These are phyloP conservation scores for Fusarium odoratissimum DNA, from an alignment of 2,329 filamentous ascomycete species.

Conservation along the genomic window DNA sequence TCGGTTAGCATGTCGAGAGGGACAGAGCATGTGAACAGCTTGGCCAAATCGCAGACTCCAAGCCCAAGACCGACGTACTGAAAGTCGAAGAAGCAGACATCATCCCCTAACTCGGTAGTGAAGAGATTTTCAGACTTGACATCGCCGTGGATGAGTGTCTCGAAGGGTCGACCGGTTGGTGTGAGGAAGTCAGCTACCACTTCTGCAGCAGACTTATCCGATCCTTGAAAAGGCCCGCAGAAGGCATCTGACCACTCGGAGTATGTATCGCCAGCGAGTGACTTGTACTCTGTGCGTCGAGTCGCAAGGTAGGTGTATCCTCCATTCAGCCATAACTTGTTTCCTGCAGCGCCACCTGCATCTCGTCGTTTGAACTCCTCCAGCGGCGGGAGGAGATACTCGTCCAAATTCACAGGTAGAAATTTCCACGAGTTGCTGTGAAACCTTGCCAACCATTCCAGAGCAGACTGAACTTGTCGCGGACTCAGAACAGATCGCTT, in stretches of 20 bases:
- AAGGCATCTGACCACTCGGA: slow-evolving; percentile 68
- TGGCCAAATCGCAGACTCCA: slow-evolving; percentile 74
- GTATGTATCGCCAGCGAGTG: slow-evolving; percentile 57
- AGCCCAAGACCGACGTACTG: slow-evolving; percentile 74
- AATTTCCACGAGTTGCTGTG: slow-evolving; percentile 65
- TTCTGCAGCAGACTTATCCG: slow-evolving; percentile 58
- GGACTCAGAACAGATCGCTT: slow-evolving; percentile 60
- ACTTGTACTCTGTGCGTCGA: slow-evolving; percentile 65
- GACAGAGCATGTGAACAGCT: slow-evolving; percentile 74
- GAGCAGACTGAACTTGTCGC: slow-evolving; percentile 62
- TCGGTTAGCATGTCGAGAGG: slow-evolving; percentile 63
- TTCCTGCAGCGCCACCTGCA: slow-evolving; percentile 22
- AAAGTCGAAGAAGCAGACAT: slow-evolving; percentile 75
- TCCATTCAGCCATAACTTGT: slow-evolving; percentile 70
- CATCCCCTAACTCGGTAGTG: slow-evolving; percentile 59
- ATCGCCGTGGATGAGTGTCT: slow-evolving; percentile 75
- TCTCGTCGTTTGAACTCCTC: slow-evolving; percentile 58
- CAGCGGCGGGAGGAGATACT: slow-evolving; percentile 65
- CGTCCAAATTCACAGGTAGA: slow-evolving; percentile 44
- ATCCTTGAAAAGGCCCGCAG: slow-evolving; percentile 51
- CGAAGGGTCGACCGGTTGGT: slow-evolving; percentile 56
- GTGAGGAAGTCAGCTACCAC: slow-evolving; percentile 63
- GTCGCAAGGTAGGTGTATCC: slow-evolving; percentile 78
- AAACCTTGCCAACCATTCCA: slow-evolving; percentile 73
- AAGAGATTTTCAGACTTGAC: slow-evolving; percentile 78